These are phyloP conservation scores for Hymenoscyphus linearis DNA, from an alignment of 2,329 filamentous ascomycete species.

Conservation along the genomic window DNA sequence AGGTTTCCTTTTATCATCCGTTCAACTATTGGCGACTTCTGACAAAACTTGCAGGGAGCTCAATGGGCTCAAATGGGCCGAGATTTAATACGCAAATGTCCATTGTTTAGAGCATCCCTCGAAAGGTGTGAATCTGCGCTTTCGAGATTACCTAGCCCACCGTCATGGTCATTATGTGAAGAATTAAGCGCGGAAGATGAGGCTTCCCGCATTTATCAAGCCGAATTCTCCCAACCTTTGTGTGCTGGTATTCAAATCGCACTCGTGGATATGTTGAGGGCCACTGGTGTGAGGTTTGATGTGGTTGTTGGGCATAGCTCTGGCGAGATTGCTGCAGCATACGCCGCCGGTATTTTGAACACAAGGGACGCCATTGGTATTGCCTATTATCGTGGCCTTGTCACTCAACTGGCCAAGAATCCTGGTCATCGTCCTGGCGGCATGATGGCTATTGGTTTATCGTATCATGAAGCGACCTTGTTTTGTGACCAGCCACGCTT, in stretches of 20 bases:
- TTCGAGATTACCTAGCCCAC: slow-evolving; percentile 6
- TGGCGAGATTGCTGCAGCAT: slow-evolving; percentile 45
- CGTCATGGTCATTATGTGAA: slow-evolving; percentile 20
- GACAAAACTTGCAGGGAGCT: too few species aligned
- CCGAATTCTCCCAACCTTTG: slow-evolving; percentile 34
- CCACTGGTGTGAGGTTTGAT: slow-evolving; percentile 35
- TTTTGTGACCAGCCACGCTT: too few species aligned
- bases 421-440: too few species aligned
- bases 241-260: slow-evolving; percentile 44
- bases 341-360: slow-evolving; percentile 34
- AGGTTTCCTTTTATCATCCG: too few species aligned
- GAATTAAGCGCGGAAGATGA: slow-evolving; percentile 16
- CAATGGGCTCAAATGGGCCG: slow-evolving; percentile 27
- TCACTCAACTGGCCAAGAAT: too few species aligned
- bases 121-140: slow-evolving; percentile 2
- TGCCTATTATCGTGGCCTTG: slow-evolving; percentile 41
- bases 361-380: slow-evolving; percentile 35
- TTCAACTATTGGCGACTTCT: too few species aligned
- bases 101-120: slow-evolving; percentile 18
- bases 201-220: slow-evolving; percentile 35
- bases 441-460: too few species aligned
- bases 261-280: slow-evolving; percentile 38
- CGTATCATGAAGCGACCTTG: too few species aligned
- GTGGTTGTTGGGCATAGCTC: slow-evolving; percentile 41
- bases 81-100: slow-evolving; percentile 11